phyloP scores from a whole-genome alignment of 2,329 filamentous ascomycete genomes.

The Cladosporium sp. region DNA sequence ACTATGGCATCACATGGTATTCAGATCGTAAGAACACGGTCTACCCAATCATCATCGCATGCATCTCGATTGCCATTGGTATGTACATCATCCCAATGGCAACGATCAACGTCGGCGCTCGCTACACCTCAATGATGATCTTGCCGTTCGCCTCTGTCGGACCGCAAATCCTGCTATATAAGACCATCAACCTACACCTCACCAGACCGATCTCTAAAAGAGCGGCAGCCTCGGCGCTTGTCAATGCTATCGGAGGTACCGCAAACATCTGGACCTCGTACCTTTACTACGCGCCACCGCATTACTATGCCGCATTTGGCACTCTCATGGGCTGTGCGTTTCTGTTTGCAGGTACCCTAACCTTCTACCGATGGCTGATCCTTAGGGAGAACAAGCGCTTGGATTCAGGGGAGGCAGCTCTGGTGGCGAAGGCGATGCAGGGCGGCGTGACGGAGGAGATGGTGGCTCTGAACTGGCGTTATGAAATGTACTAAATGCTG shows the following conservation, averaged over 20 bases:
- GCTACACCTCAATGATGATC: slow-evolving; percentile 29
- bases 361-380: slow-evolving; percentile 37
- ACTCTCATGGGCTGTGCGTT: slow-evolving; percentile 34
- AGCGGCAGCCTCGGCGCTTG: slow-evolving; percentile 41
- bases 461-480: slow-evolving; percentile 41
- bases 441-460: slow-evolving; percentile 43
- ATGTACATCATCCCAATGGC: slow-evolving; percentile 28
- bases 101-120: slow-evolving; percentile 28
- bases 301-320: slow-evolving; percentile 41
- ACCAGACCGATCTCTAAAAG: slow-evolving; percentile 39
- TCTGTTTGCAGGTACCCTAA: slow-evolving; percentile 34
- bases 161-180: slow-evolving; percentile 39
- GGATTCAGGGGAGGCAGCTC: slow-evolving; percentile 34
- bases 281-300: slow-evolving; percentile 35
- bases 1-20: slow-evolving; percentile 24
- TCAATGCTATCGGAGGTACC: slow-evolving; percentile 37
- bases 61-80: slow-evolving; percentile 22
- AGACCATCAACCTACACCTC: slow-evolving; percentile 39
- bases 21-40: slow-evolving; percentile 29
- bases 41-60: slow-evolving; percentile 27
- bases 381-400: slow-evolving; percentile 38
- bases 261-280: slow-evolving; percentile 43
- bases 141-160: slow-evolving; percentile 37
- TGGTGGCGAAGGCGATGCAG: slow-evolving; percentile 37
- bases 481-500: slow-evolving; percentile 36